Evolutionary conservation across 345 rosid genomes (phyloP), one percentile per base, ranked within the genome.

Genomic region (Pistacia integerrima): DNA sequence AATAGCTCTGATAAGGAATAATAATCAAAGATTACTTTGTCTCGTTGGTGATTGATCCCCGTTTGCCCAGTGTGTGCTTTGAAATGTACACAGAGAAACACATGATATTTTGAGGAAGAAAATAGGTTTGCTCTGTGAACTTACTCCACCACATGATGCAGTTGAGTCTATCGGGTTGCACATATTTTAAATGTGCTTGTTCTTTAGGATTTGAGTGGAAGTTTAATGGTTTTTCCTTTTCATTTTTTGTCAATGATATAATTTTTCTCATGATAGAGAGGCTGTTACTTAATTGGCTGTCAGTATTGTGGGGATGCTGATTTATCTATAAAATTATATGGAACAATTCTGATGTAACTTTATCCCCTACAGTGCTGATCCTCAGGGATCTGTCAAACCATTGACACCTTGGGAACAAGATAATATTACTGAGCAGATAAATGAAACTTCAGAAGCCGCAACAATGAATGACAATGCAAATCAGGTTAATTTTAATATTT

Each of bases 331-430:
- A 8, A 58, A 69, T 61, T 10, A 3, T 18, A 10, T n/a, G 8
- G 36, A 55, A 55, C 11, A 41, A 11, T 1, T 62, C 55, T 72
- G 54, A 79, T 35, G 11, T 30, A 41, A 14, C 17, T 17, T 17
- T 72, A 44, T 65, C 76, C 77, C 82, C 56, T 77, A 67, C 90
- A 93, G 98, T 65, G 77, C 54, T 81, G 86, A 83, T 82, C 83
- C 86, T 76, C 84, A 81, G 74, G 85, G 77, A 5, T 88, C 85
- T 77, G 70, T 66, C 71, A 83, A 81, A 66, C 78, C 83, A 63
- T 71, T 66, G 83, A 76, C 80, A 67, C 77, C 71, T 4, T 78
- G 74, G 77, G 78, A 82, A 67, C 75, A 72, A 71, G 87, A 80
- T 57, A 73, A 70, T 70, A 80, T 59, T 67, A 73, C 75, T 74